phyloP scores from a whole-genome alignment of 2,329 filamentous ascomycete species.

The Geosmithia morbida region DNA sequence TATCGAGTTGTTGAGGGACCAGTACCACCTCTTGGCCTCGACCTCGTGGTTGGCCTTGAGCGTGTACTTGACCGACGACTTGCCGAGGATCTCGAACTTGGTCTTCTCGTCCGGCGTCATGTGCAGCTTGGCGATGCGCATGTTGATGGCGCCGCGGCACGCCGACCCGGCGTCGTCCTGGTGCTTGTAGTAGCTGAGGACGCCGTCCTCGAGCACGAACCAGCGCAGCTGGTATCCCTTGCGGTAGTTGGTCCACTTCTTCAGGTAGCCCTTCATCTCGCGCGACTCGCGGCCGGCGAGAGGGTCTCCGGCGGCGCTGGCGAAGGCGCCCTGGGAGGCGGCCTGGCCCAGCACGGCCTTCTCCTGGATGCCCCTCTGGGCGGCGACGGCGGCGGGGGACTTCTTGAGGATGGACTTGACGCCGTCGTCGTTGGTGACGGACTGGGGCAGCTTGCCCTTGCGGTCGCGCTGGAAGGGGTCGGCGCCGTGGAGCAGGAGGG shows the following conservation, averaged over 20 bases:
- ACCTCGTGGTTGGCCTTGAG: conserved; percentile 96
- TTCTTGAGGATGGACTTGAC: conserved; percentile 82
- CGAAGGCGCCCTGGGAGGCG: conserved; percentile 37
- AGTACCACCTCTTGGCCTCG: conserved; percentile 97
- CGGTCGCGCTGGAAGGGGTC: conserved; percentile 92
- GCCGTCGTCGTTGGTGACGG: conserved; percentile 88
- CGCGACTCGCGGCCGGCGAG: conserved; percentile 71
- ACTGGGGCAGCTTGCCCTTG: conserved; percentile 89
- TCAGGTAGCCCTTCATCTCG: conserved; percentile 97
- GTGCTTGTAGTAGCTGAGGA: conserved; percentile 97
- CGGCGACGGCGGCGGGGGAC: conserved; percentile 85
- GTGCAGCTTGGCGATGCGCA: conserved; percentile 86
- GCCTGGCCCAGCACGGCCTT: conserved; percentile 81
- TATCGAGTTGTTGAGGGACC: conserved; percentile 96
- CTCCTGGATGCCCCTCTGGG: conserved; percentile 91
- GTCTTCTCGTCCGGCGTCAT: conserved; percentile 98
- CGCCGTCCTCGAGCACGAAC: conserved; percentile 96
- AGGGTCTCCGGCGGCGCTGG: conserved; percentile 40
- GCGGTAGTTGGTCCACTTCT: conserved; percentile 99
- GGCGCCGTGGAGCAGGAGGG: conserved; percentile 82
- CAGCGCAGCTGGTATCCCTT: conserved; percentile 92
- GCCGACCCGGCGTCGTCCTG: conserved; percentile 95
- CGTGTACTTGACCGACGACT: conserved; percentile 97
- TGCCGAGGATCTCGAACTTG: conserved; percentile 93
- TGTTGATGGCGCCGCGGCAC: conserved; percentile 95